Evolutionary conservation across 305 asterid genomes (phyloP).

Genomic region (Solanum chacoense): DNA sequence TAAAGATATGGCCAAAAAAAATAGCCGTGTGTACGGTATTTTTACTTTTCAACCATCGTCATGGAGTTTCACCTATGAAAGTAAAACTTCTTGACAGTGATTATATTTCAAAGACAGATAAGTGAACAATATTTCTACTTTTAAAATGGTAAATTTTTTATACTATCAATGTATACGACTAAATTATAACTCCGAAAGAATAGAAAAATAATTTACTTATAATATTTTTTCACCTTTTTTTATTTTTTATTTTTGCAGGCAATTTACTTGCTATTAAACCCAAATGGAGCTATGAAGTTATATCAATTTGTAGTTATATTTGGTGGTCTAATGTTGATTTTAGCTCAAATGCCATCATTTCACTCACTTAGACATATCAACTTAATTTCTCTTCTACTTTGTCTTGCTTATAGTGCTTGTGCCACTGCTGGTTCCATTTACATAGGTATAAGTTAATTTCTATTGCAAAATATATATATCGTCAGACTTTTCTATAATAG

Average conservation of each 20-base stretch:
- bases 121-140: background rate
- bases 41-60: background rate
- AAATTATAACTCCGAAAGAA: background rate
- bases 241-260: constrained; percentile 28
- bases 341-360: constrained; percentile 93
- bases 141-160: background rate
- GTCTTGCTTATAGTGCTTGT: constrained; percentile 68
- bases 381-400: constrained; percentile 55
- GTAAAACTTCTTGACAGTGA: background rate
- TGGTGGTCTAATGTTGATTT: constrained; percentile 70
- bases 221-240: background rate
- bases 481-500: background rate
- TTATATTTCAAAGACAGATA: background rate
- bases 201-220: background rate
- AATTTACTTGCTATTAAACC: constrained; percentile 43
- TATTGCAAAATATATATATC: background rate
- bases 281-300: constrained; percentile 55
- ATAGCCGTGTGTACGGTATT: background rate
- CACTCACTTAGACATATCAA: constrained; percentile 87
- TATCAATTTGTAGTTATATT: constrained; percentile 59
- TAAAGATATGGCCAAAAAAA: background rate
- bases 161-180: background rate
- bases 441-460: constrained; percentile 33
- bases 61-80: background rate
- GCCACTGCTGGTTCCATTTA: constrained; percentile 77